Conservation (phyloP, 225 moss, liverwort and hornwort species). For the Physcomitrium patens region DNA sequence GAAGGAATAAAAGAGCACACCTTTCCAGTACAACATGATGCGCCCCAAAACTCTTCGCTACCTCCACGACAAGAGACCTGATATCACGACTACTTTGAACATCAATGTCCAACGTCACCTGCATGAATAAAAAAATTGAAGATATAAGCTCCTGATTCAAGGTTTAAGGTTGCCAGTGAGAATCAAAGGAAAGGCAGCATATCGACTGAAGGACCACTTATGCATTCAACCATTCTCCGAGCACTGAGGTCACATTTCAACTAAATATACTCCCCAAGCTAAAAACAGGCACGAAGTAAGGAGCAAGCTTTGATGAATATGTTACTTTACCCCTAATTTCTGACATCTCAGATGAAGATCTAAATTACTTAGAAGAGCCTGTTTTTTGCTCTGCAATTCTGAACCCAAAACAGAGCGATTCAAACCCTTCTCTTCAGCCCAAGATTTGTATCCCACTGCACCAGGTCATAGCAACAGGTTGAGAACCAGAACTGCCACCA, state of each 20-base stretch:
- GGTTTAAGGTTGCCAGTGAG: background rate
- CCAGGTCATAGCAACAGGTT: slow-evolving; percentile 28
- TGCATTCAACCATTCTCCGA: background rate
- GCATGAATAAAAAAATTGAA: slow-evolving; percentile 16
- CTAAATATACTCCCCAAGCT: background rate
- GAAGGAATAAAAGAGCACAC: slow-evolving; percentile 26
- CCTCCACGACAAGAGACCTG: slow-evolving; percentile 54
- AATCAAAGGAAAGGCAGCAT: background rate
- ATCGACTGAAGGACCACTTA: background rate
- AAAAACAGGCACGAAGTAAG: slow-evolving; percentile 3
- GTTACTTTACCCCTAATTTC: slow-evolving; percentile 50
- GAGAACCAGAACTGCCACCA: slow-evolving; percentile 9
- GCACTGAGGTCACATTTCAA: background rate
- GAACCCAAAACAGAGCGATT: slow-evolving; percentile 39
- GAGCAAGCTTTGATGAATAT: slow-evolving; percentile 6
- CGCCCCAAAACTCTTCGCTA: slow-evolving; percentile 57
- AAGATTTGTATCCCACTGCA: slow-evolving; percentile 82
- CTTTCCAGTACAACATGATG: slow-evolving; percentile 65
- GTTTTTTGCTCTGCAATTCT: slow-evolving; percentile 49
- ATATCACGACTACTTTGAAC: slow-evolving; percentile 51
- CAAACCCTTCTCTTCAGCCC: slow-evolving; percentile 46
- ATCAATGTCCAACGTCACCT: slow-evolving; percentile 56
- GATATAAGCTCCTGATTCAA: background rate
- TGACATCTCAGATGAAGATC: slow-evolving; percentile 58
- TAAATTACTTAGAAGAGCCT: slow-evolving; percentile 45